phyloP scores from a whole-genome alignment of 2,329 filamentous ascomycete genomes.

The Neopestalotiopsis sp. region DNA sequence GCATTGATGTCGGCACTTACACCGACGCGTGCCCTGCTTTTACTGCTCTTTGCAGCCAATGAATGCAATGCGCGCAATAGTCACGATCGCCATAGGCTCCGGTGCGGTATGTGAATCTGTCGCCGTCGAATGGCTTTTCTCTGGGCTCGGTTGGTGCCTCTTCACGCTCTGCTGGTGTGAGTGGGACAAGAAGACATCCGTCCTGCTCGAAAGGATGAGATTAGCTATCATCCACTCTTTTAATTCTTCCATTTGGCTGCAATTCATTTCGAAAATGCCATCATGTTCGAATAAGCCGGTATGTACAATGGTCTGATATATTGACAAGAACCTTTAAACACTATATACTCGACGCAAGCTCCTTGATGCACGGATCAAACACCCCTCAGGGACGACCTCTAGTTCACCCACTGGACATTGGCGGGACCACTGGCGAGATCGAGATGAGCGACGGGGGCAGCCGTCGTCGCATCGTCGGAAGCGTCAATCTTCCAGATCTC shows the following conservation, averaged over 20 bases:
- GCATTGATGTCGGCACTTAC: background rate
- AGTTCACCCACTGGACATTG: constrained; percentile 24
- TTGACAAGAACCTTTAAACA: background rate
- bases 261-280: background rate
- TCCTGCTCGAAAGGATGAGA: too few relatives aligned
- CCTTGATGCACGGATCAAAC: background rate
- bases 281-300: background rate
- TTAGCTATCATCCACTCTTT: too few relatives aligned
- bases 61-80: background rate
- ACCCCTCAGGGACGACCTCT: background rate
- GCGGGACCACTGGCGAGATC: constrained; percentile 22
- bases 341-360: background rate
- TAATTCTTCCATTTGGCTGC: too few relatives aligned
- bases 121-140: background rate
- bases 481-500: constrained; percentile 37
- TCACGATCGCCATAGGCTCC: background rate
- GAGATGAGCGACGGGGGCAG: constrained; percentile 21
- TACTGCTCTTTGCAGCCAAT: background rate
- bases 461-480: constrained; percentile 2
- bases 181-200: too few relatives aligned
- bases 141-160: background rate
- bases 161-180: too few relatives aligned
- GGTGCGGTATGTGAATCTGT: background rate
- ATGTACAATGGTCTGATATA: background rate
- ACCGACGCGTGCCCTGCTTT: background rate